Evolutionary conservation across 192 early-diverging fungal genomes (phyloP).

Genomic region (Coemansia sp.): DNA sequence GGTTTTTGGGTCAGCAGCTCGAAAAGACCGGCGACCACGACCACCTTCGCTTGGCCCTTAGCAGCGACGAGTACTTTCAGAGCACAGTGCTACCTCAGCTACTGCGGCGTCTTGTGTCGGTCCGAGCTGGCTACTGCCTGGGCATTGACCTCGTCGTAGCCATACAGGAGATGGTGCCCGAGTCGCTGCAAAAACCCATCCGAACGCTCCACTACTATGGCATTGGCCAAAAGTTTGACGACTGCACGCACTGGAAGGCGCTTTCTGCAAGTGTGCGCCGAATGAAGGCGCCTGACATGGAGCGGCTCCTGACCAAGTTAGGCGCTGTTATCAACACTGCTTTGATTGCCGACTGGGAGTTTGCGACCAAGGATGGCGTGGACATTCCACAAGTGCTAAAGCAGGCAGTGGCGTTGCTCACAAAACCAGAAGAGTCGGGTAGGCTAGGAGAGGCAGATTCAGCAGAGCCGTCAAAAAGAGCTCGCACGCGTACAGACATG

Average conservation of each 20-base stretch:
- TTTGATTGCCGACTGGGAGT: constrained; percentile 15
- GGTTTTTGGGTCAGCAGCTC: constrained; percentile 48
- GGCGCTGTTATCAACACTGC: background rate
- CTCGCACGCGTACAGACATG: constrained; percentile 47
- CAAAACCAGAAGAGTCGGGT: constrained; percentile 1
- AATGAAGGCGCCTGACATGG: constrained; percentile 44
- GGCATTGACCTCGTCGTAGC: constrained; percentile 58
- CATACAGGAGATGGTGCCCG: constrained; percentile 54
- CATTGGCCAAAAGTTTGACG: constrained; percentile 44
- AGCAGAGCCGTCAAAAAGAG: constrained; percentile 15
- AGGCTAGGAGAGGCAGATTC: background rate
- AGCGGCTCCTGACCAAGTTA: constrained; percentile 20
- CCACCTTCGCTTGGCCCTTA: constrained; percentile 45
- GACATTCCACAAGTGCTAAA: constrained; percentile 16
- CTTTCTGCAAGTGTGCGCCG: constrained; percentile 38
- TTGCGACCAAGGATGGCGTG: constrained; percentile 7
- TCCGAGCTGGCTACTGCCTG: constrained; percentile 60
- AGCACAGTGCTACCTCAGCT: constrained; percentile 52
- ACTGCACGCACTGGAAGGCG: constrained; percentile 45
- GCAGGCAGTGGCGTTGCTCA: constrained; percentile 12
- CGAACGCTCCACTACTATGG: constrained; percentile 67
- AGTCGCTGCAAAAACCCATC: constrained; percentile 54
- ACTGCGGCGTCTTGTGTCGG: constrained; percentile 48
- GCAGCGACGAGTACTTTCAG: constrained; percentile 60
- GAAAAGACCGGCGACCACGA: background rate